Conservation (phyloP, 208 protist genomes). For the Trypanosoma brucei region DNA sequence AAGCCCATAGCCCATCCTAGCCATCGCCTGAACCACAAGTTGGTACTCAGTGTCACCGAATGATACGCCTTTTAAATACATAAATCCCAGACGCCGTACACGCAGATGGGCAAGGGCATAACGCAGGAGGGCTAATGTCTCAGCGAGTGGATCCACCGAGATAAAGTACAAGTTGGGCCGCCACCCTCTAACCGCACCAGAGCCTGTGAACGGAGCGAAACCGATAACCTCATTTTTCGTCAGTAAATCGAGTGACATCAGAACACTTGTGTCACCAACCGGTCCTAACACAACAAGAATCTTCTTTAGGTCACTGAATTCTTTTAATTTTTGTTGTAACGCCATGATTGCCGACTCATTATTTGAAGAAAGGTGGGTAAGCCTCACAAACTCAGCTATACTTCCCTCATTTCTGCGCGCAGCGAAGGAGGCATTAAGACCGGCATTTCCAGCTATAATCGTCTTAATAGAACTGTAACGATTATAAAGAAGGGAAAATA, state of each 20-base stretch:
- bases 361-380: neutral
- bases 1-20: constrained; percentile 2
- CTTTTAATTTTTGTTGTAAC: neutral
- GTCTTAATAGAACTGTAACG: too few relatives aligned
- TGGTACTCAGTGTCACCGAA: constrained; percentile 10
- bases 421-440: neutral
- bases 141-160: constrained; percentile 24
- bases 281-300: neutral
- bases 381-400: neutral
- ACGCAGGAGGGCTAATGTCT: constrained; percentile 27
- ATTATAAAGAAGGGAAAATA: too few relatives aligned
- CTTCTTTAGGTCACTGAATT: neutral
- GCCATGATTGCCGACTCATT: neutral
- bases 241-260: neutral
- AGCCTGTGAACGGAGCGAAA: constrained; percentile 31
- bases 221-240: constrained; percentile 22
- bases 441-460: neutral
- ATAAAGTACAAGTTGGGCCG: constrained; percentile 27
- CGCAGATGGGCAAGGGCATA: constrained; percentile 22
- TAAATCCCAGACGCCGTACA: constrained; percentile 28
- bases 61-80: constrained; percentile 10
- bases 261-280: neutral
- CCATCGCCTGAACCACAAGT: constrained; percentile 1
- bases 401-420: neutral
- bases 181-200: constrained; percentile 20